A percentile compares a stretch with the other conserved stretches of the same genome.
These are phyloP conservation scores for Entomortierella parvispora DNA, from an alignment of 192 early-diverging fungal species.

Conservation along the genomic window DNA sequence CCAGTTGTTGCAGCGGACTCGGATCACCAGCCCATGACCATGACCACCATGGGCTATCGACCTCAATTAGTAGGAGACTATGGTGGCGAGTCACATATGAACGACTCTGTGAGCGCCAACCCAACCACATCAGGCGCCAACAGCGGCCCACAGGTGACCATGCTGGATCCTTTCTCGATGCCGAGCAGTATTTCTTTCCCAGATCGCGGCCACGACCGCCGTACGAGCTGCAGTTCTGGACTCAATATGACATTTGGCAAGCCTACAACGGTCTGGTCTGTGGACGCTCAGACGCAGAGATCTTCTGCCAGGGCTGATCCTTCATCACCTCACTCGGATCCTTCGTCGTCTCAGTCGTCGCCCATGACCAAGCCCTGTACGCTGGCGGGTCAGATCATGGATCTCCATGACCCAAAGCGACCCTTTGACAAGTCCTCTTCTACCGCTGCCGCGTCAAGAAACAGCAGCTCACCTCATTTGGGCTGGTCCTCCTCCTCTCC, in stretches of 20 bases:
- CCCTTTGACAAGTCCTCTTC: too few species aligned
- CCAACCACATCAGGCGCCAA: background rate
- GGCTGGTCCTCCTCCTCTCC: background rate
- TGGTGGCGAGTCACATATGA: background rate
- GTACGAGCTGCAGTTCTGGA: constrained; percentile 4
- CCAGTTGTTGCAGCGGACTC: background rate
- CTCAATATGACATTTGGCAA: background rate
- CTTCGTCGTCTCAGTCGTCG: background rate
- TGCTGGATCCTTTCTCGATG: constrained; percentile 52
- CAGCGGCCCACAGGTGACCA: constrained; percentile 4
- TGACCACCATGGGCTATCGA: constrained; percentile 27
- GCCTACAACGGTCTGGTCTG: constrained; percentile 32
- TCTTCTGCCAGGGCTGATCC: constrained; percentile 12
- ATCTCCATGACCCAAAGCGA: background rate
- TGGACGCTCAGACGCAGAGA: constrained; percentile 16
- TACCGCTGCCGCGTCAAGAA: background rate
- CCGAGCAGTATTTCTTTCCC: constrained; percentile 46
- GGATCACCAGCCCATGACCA: constrained; percentile 11
- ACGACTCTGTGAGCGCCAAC: background rate
- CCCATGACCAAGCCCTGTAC: background rate
- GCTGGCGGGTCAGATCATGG: background rate
- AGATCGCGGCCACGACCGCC: constrained; percentile 9
- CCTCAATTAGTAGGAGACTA: background rate
- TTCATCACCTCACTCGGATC: background rate
- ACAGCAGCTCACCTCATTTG: background rate